phyloP scores from a whole-genome alignment of 331 rosid species.

The Erythrophleum ivorense region DNA sequence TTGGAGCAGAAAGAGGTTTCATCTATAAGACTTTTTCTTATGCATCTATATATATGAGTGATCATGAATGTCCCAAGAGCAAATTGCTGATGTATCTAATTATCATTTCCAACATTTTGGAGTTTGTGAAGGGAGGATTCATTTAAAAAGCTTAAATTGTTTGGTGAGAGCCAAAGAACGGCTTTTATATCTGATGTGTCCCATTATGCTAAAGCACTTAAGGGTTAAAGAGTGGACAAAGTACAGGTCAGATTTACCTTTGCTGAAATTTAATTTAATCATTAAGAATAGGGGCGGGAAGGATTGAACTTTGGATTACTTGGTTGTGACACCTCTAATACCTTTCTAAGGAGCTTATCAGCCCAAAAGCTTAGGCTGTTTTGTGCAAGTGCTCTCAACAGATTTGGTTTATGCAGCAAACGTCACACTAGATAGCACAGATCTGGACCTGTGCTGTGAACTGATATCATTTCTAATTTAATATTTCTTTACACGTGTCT shows the following conservation, averaged over 20 bases:
- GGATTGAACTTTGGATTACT: neutral
- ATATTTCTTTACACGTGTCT: neutral
- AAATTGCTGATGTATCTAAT: constrained; percentile 14
- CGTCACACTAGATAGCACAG: constrained; percentile 5
- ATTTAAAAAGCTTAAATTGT: neutral
- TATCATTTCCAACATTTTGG: constrained; percentile 7
- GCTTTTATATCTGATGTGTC: neutral
- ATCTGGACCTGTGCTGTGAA: constrained; percentile 7
- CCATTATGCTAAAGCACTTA: neutral
- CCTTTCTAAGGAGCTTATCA: neutral
- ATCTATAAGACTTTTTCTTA: constrained; percentile 21
- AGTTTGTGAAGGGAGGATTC: neutral
- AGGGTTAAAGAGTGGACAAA: neutral
- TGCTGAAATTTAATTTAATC: neutral
- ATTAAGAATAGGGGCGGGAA: neutral
- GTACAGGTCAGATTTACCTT: neutral
- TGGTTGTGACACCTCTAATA: neutral
- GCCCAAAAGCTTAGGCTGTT: neutral
- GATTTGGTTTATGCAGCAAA: constrained; percentile 6
- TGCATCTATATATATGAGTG: constrained; percentile 7
- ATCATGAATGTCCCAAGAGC: constrained; percentile 5
- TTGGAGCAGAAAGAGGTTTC: constrained; percentile 87
- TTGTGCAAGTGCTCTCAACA: neutral
- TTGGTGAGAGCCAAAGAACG: neutral
- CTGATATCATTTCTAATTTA: constrained; percentile 3